A percentile compares a stretch with the other conserved stretches of the same genome.
These are phyloP conservation scores for Bauhinia variegata DNA, from an alignment of 306 rosid species.

Conservation along the genomic window DNA sequence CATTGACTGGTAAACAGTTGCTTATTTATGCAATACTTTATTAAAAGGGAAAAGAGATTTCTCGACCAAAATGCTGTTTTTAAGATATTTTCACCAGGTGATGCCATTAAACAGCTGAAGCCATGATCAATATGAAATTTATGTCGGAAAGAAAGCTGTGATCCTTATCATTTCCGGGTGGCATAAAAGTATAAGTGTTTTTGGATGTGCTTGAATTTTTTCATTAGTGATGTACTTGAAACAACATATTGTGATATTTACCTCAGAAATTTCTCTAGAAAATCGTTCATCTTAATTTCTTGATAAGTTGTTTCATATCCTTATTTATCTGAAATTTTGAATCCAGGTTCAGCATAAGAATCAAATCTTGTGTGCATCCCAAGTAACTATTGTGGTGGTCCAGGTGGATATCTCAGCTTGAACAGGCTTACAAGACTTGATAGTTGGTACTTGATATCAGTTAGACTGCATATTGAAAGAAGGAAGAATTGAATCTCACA, in stretches of 20 bases:
- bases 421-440: conserved; percentile 26
- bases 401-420: conserved; percentile 36
- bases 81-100: background rate
- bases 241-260: background rate
- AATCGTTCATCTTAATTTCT: background rate
- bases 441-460: conserved; percentile 33
- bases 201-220: conserved; percentile 20
- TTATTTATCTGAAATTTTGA: conserved; percentile 25
- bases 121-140: conserved; percentile 26
- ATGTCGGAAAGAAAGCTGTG: conserved; percentile 11
- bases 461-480: conserved; percentile 29
- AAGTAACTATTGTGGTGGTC: conserved; percentile 37
- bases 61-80: background rate
- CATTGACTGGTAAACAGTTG: conserved; percentile 27
- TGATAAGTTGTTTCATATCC: background rate
- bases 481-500: conserved; percentile 34
- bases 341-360: conserved; percentile 36
- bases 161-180: conserved; percentile 2
- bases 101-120: conserved; percentile 4
- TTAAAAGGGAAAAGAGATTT: conserved; percentile 10
- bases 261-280: conserved; percentile 9
- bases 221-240: conserved; percentile 6
- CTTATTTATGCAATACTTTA: conserved; percentile 5
- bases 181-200: background rate
- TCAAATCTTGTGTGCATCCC: conserved; percentile 35